Evolutionary conservation across 495 filamentous ascomycete genomes (phyloP).

Genomic region (Oleoguttula mirabilis): DNA sequence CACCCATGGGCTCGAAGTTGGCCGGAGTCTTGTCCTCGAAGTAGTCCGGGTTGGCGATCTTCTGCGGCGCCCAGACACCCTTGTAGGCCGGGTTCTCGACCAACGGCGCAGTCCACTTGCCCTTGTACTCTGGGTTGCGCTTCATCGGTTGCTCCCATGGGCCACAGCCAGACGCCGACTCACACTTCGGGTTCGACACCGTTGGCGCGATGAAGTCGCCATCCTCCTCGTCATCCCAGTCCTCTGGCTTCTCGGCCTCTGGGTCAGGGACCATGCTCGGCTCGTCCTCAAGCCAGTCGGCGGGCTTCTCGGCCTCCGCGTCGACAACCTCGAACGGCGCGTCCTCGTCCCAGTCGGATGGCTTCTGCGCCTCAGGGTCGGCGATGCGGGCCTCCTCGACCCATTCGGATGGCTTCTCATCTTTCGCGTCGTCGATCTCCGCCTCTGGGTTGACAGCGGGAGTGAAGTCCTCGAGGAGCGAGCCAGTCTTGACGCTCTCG

Average conservation of each 20-base stretch:
- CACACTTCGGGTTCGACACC: constrained; percentile 90
- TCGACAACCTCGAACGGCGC: constrained; percentile 92
- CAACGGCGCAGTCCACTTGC: constrained; percentile 88
- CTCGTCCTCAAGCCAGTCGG: constrained; percentile 94
- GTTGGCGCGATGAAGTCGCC: constrained; percentile 96
- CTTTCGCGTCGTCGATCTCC: constrained; percentile 95
- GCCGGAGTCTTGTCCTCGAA: constrained; percentile 96
- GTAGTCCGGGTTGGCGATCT: constrained; percentile 94
- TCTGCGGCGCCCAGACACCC: constrained; percentile 84
- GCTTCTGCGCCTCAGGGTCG: constrained; percentile 91
- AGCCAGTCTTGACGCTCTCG: constrained; percentile 71
- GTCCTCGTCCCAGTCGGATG: constrained; percentile 98
- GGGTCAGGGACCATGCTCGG: constrained; percentile 78
- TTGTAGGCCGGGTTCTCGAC: constrained; percentile 99
- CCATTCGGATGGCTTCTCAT: constrained; percentile 92
- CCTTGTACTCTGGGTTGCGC: constrained; percentile 96
- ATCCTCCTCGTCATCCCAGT: constrained; percentile 99
- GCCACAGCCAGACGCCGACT: constrained; percentile 86
- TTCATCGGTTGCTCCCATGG: constrained; percentile 85
- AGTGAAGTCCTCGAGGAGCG: constrained; percentile 85
- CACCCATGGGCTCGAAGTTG: constrained; percentile 96
- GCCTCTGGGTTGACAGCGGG: constrained; percentile 86
- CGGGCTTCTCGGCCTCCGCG: constrained; percentile 81
- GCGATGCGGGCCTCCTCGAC: constrained; percentile 82
- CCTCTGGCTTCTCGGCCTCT: constrained; percentile 95